These are phyloP conservation scores for Apophysomyces variabilis DNA, from an alignment of 371 early-diverging fungal genomes.

Conservation along the genomic window DNA sequence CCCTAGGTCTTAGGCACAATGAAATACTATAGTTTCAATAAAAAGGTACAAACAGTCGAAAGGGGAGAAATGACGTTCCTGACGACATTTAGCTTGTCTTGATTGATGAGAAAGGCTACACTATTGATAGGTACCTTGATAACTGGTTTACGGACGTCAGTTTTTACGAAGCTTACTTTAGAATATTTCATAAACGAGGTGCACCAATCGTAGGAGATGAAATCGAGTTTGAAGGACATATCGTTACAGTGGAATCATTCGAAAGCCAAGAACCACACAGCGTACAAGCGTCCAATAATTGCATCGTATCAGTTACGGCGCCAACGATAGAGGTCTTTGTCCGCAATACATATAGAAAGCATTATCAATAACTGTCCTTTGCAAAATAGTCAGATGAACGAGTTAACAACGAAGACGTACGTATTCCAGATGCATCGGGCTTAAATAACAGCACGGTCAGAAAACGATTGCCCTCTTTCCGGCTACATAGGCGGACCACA, in stretches of 20 bases:
- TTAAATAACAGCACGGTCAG: background rate
- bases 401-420: background rate
- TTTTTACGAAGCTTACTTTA: constrained; percentile 12
- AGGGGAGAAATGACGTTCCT: background rate
- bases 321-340: background rate
- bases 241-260: constrained; percentile 56
- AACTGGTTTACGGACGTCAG: background rate
- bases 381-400: background rate
- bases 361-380: no score
- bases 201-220: constrained; percentile 57
- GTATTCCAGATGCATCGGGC: background rate
- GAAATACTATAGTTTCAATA: constrained; percentile 48
- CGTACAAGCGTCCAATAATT: background rate
- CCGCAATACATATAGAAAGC: no score
- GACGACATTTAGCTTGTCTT: constrained; percentile 38
- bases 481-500: background rate
- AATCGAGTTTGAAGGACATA: constrained; percentile 64
- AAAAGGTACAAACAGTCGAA: constrained; percentile 33
- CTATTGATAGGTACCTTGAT: constrained; percentile 41
- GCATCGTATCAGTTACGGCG: background rate
- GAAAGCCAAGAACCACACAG: constrained; percentile 14
- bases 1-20: constrained; percentile 33
- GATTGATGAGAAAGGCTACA: constrained; percentile 53
- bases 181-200: constrained; percentile 51
- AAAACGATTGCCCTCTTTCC: background rate